Percentiles rank a stretch among this genome's conserved stretches.
phyloP scores from a whole-genome alignment of 2,329 filamentous ascomycete species.

The Blumeriella jaapii region DNA sequence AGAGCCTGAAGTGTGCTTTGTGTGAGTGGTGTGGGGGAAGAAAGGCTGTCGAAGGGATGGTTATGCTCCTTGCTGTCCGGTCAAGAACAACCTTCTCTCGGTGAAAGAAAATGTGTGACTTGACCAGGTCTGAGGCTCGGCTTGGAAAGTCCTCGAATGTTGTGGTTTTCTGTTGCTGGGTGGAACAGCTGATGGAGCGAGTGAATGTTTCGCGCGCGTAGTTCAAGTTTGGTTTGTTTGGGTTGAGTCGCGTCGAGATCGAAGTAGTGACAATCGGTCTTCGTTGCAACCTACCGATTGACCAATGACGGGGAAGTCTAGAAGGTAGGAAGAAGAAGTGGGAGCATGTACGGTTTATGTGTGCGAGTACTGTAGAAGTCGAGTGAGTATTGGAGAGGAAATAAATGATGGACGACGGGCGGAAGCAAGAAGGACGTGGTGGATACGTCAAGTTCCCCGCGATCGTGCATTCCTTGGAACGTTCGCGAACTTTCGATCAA shows the following conservation, averaged over 20 bases:
- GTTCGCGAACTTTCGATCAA: conserved; percentile 9
- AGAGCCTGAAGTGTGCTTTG: not conserved
- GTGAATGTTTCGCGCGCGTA: too few species aligned
- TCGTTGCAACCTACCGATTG: conserved; percentile 10
- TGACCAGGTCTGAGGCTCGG: not conserved
- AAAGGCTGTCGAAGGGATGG: not conserved
- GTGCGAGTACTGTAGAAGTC: not conserved
- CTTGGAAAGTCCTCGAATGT: conserved; percentile 11
- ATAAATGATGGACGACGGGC: too few species aligned
- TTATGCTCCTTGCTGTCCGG: not conserved
- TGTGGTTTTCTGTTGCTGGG: not conserved
- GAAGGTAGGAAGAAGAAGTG: not conserved
- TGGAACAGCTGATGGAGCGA: conserved; percentile 19
- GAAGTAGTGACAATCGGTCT: conserved; percentile 6
- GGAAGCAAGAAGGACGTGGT: too few species aligned
- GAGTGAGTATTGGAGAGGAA: too few species aligned
- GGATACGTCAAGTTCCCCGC: too few species aligned
- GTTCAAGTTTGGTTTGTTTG: too few species aligned
- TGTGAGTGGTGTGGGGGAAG: not conserved
- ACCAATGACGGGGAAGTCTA: conserved; percentile 11
- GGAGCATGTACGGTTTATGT: not conserved
- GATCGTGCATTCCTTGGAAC: too few species aligned
- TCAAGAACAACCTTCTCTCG: too few species aligned
- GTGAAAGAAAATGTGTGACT: not conserved
- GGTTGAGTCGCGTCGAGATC: too few species aligned